Conservation (phyloP, 306 rosid genomes). For the Quercus engelmannii region DNA sequence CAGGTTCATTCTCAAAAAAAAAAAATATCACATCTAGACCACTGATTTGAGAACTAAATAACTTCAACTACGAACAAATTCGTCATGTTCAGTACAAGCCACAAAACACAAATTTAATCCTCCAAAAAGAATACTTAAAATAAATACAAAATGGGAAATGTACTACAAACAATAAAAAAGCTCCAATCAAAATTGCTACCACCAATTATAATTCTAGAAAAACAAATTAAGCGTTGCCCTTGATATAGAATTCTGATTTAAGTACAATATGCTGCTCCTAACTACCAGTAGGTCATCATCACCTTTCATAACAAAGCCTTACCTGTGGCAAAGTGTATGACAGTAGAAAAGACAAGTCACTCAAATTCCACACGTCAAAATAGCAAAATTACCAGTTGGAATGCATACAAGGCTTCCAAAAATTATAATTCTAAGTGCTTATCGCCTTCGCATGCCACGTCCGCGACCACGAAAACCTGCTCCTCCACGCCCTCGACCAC, state of each 20-base stretch:
- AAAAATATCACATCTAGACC: too few relatives aligned
- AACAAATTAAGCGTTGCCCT: background rate
- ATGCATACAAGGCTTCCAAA: background rate
- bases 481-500: slow-evolving; percentile 93
- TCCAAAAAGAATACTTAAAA: background rate
- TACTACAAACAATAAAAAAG: background rate
- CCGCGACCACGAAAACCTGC: slow-evolving; percentile 81
- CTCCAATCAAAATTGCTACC: slow-evolving; percentile 10
- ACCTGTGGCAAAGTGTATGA: background rate
- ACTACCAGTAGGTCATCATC: slow-evolving; percentile 5
- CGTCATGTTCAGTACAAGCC: too few relatives aligned
- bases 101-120: too few relatives aligned
- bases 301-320: slow-evolving; percentile 4
- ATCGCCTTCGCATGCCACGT: slow-evolving; percentile 89
- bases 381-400: background rate
- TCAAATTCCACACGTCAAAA: slow-evolving; percentile 4
- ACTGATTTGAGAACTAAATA: too few relatives aligned
- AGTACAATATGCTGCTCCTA: slow-evolving; percentile 24
- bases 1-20: too few relatives aligned
- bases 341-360: background rate
- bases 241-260: slow-evolving; percentile 8
- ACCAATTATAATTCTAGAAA: background rate
- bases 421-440: background rate
- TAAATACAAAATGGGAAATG: background rate
- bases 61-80: too few relatives aligned